Percentiles rank a stretch among this genome's conserved stretches.
Evolutionary conservation across 2,329 filamentous ascomycete species (phyloP).

Genomic region (Epichloe aotearoae): DNA sequence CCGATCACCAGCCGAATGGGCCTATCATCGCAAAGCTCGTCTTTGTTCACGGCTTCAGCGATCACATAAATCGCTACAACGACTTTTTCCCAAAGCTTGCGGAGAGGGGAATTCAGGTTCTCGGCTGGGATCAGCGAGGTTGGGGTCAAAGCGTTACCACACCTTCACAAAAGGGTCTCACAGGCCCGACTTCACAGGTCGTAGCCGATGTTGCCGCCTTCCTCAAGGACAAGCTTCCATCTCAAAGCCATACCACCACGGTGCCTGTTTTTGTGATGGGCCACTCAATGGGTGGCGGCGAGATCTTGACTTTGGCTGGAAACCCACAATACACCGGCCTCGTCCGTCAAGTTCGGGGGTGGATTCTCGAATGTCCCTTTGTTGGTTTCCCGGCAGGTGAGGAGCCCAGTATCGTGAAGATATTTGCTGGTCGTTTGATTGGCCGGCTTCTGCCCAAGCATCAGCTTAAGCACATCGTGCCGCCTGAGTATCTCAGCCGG

Average conservation of each 20-base stretch:
- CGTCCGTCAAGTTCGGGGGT: conserved; percentile 52
- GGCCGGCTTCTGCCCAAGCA: conserved; percentile 52
- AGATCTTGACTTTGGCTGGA: conserved; percentile 51
- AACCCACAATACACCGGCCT: conserved; percentile 39
- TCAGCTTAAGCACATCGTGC: conserved; percentile 54
- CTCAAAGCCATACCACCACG: conserved; percentile 14
- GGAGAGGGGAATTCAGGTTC: conserved; percentile 57
- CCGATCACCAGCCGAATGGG: conserved; percentile 34
- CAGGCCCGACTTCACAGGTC: conserved; percentile 60
- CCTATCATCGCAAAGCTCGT: conserved; percentile 56
- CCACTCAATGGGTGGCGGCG: conserved; percentile 81
- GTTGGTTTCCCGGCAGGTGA: conserved; percentile 56
- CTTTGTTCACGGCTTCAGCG: conserved; percentile 82
- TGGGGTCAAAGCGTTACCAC: conserved; percentile 65
- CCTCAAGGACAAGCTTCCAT: conserved; percentile 44
- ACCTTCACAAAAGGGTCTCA: conserved; percentile 52
- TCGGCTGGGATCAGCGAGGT: conserved; percentile 74
- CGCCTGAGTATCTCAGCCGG: conserved; percentile 50
- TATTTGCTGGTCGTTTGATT: conserved; percentile 53
- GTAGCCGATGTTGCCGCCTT: conserved; percentile 70
- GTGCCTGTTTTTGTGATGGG: conserved; percentile 72
- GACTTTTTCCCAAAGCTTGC: conserved; percentile 61
- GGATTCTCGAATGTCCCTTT: conserved; percentile 66
- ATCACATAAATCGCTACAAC: conserved; percentile 69
- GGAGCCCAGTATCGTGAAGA: conserved; percentile 49